Base-by-base conservation (phyloP, 331 rosid species). In the Quercus phellos region DNA sequence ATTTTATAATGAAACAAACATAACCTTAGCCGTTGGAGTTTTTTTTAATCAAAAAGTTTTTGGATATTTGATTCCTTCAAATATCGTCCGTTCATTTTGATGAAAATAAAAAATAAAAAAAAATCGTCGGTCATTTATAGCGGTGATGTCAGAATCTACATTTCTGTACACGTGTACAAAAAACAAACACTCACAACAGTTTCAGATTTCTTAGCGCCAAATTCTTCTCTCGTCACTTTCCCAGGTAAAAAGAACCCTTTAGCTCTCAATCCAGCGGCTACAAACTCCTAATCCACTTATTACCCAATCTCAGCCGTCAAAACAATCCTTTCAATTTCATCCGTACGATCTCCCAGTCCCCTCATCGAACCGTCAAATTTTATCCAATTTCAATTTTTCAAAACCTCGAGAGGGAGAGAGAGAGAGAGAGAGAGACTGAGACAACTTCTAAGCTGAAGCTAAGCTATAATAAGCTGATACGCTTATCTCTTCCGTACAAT, bases 201-300 rank as follows among this genome's bases (percentile, higher is more conserved):
- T 30, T 72, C 70, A 34, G 77, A 84, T 38, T 82, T 64, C 82
- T 89, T 92, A 87, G 86, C 97, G 97, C 96, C 91, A 90, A 90
- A 92, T 83, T 85, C 80, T 66, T 24, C 80, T 81, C 26, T 29
- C 81, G 56, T 81, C 81, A 53, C 70, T 73, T 32, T 70, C 76
- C 76, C 60, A 56, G 59, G 5, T 8, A 38, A 68, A 42, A 67
- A 72, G 77, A 74, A 67, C 77, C 42, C 26, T 17, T 35, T 14
- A 54, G 74, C 58, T 46, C 55, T 2, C 0, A 42, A 92, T 92
- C 93, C 74, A 70, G 86, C 85, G 90, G 86, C 70, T 0, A 3
- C 1, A 1, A 1, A 4, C 21, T 8, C 19, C 34, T 75, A 14
- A 38, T n/a, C 46, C 5, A 16, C 54, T 56, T 72, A 8, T 21